Base-by-base conservation (phyloP, 768 basidiomycete genomes). In the Trametes gibbosa region DNA sequence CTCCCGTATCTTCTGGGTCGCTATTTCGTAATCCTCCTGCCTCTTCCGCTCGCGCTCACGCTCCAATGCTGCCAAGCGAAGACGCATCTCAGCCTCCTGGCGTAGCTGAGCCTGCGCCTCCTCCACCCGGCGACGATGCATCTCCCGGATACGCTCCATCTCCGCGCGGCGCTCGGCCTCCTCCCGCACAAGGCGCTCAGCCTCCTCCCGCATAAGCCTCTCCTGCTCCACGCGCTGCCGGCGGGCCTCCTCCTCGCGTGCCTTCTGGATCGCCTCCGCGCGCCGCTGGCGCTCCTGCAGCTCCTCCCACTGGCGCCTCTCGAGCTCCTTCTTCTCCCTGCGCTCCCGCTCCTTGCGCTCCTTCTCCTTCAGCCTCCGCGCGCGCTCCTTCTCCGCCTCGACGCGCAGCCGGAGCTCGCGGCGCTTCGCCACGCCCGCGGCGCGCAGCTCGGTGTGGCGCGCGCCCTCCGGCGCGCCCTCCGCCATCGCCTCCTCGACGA, bases 31-130 rank as follows among this genome's bases (percentile, higher is more conserved):
- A 45, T 55, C 53, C 48, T 51, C 49, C 2, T 54, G 53, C 29
- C 43, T 43, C 58, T 43, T 29, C 17, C 19, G 49, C 53, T 61
- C 59, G 32, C 43, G 47, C 50, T 47, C 53, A 21, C 41, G 50
- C 46, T 46, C 40, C 13, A 53, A 34, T n/a, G 19, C 50, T 39
- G 53, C 58, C n/a, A 25, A 23, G 23, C 53, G 47, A 16, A 23
- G 21, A 17, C 53, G 46, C 21, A 42, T 48, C 40, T 43, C 49
- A 24, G 34, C 47, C 21, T 54, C 59, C 59, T 55, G 27, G 32
- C 29, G 35, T 27, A 27, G 39, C 52, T 53, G 45, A 27, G 23
- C 58, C 46, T 53, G 29, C 12, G 27, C 12, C 21, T 42, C 27
- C 21, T 32, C 35, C 5, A 53, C 13, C 23, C 25, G 51, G 7